A percentile compares a stretch with the other conserved stretches of the same genome.
Conservation (phyloP, 345 rosid species). For the Anacardium occidentale region DNA sequence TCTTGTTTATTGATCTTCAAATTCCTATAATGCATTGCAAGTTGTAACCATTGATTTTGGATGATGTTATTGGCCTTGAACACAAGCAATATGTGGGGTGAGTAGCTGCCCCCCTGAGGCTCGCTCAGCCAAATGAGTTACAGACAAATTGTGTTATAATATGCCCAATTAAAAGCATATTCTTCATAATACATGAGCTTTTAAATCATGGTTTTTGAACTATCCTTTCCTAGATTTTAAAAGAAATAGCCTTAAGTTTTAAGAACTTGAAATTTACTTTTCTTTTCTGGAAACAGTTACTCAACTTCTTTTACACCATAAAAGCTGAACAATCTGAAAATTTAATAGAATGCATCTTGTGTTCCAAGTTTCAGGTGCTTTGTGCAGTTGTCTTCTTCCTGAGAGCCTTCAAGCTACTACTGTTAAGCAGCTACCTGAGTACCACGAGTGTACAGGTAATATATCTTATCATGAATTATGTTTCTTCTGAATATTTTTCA, state of each 20-base stretch:
- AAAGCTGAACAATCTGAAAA: neutral
- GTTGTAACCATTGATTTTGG: neutral
- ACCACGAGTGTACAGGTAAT: slow-evolving; percentile 47
- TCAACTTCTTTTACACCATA: neutral
- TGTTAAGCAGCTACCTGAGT: slow-evolving; percentile 62
- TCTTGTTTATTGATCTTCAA: neutral
- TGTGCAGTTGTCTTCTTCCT: slow-evolving; percentile 76
- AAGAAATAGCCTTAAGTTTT: neutral
- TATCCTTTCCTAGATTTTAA: neutral
- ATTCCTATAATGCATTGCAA: neutral
- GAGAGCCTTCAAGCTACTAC: slow-evolving; percentile 75
- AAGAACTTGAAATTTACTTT: neutral
- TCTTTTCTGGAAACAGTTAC: neutral
- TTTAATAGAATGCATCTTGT: neutral
- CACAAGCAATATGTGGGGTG: neutral
- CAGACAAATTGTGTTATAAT: neutral
- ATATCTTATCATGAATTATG: neutral
- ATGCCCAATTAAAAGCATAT: neutral
- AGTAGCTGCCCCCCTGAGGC: neutral
- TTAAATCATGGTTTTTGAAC: neutral
- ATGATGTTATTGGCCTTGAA: neutral
- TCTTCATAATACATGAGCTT: neutral
- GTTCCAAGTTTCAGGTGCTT: slow-evolving; percentile 43
- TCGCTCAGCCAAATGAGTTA: neutral
- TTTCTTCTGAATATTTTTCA: neutral